phyloP scores from a whole-genome alignment of 306 rosid genomes.

The Acacia crassicarpa region DNA sequence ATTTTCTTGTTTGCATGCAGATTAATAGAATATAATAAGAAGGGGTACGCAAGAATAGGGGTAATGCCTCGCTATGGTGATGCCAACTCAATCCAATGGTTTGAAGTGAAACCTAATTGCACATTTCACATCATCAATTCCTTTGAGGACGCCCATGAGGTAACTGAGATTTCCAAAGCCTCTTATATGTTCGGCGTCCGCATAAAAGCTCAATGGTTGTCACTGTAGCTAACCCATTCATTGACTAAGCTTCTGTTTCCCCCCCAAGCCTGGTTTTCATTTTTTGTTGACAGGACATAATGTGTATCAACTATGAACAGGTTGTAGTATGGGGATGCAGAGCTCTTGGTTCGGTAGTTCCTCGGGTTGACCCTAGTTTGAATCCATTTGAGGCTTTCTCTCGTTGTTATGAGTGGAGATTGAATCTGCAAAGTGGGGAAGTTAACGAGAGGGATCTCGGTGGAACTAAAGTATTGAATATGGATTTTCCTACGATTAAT shows the following conservation, averaged over 20 bases:
- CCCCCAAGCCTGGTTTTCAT: not conserved
- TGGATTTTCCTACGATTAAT: constrained; percentile 54
- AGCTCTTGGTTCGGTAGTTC: constrained; percentile 46
- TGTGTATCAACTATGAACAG: constrained; percentile 32
- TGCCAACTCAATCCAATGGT: constrained; percentile 48
- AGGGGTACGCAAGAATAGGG: constrained; percentile 48
- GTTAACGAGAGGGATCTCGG: constrained; percentile 35
- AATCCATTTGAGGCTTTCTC: constrained; percentile 39
- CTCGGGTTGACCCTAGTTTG: constrained; percentile 31
- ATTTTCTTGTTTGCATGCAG: constrained; percentile 22
- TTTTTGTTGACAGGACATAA: too few species aligned
- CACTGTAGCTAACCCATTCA: not conserved
- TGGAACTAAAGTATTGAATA: constrained; percentile 6
- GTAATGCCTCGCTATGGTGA: constrained; percentile 58
- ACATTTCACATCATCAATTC: constrained; percentile 50
- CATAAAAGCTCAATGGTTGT: not conserved
- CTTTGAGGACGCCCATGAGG: constrained; percentile 55
- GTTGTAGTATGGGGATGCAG: constrained; percentile 57
- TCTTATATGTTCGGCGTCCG: not conserved
- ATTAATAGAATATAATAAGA: constrained; percentile 32
- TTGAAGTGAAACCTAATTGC: constrained; percentile 50
- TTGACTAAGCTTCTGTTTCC: not conserved
- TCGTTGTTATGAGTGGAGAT: constrained; percentile 52
- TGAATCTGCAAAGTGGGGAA: constrained; percentile 41
- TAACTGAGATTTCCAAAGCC: constrained; percentile 7